Evolutionary conservation across 495 filamentous ascomycete species (phyloP).

Genomic region (Corynascus novoguineensis): DNA sequence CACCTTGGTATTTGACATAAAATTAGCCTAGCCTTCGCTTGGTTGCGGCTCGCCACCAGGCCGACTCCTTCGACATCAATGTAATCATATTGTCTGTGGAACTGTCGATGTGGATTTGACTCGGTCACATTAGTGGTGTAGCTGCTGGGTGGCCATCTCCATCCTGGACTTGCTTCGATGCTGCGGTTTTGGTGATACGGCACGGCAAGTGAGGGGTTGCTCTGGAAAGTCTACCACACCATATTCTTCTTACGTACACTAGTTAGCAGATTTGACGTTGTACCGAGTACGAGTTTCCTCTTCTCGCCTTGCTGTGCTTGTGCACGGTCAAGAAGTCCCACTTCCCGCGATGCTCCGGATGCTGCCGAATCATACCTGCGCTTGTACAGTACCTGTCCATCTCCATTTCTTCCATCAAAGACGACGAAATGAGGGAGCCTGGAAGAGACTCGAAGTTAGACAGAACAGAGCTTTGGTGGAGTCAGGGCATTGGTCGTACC

Average conservation of each 20-base stretch:
- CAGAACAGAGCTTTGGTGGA: background rate
- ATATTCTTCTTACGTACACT: background rate
- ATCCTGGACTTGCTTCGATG: too few species aligned
- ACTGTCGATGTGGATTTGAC: background rate
- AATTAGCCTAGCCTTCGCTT: too few species aligned
- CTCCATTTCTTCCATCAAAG: background rate
- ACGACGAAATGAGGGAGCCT: background rate
- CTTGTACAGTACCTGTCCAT: too few species aligned
- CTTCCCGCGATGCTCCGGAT: background rate
- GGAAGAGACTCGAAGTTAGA: background rate
- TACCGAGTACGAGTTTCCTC: background rate
- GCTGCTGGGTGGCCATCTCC: too few species aligned
- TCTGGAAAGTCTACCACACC: background rate
- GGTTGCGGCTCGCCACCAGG: too few species aligned
- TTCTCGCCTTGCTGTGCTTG: too few species aligned
- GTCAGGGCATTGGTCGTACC: background rate
- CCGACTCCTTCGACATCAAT: too few species aligned
- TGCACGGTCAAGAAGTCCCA: too few species aligned
- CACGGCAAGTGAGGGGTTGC: background rate
- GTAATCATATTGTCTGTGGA: too few species aligned
- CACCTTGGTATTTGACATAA: too few species aligned
- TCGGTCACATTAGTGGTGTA: background rate
- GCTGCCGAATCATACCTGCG: background rate
- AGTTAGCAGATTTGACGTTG: background rate
- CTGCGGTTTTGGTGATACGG: slow-evolving; percentile 3